These are phyloP conservation scores for Corylus heterophylla DNA, from an alignment of 306 rosid genomes.

Conservation along the genomic window DNA sequence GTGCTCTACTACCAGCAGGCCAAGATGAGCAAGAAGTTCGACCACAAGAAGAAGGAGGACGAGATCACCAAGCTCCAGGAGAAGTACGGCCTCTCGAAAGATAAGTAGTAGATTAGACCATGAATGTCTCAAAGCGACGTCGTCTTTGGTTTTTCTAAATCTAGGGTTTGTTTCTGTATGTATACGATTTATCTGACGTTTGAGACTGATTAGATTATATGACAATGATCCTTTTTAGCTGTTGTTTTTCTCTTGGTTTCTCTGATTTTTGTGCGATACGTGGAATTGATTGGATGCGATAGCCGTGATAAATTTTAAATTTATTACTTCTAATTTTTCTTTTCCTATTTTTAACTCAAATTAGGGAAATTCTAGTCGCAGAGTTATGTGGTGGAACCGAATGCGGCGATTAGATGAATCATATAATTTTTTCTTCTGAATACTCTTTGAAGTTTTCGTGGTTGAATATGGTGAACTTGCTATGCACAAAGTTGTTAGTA, in stretches of 20 bases:
- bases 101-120: conserved; percentile 41
- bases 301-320: neutral
- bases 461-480: neutral
- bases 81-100: conserved; percentile 92
- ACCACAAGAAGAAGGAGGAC: conserved; percentile 91
- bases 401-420: neutral
- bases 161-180: neutral
- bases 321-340: neutral
- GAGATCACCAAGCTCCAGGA: conserved; percentile 86
- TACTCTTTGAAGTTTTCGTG: neutral
- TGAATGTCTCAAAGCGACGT: no score
- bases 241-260: neutral
- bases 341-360: neutral
- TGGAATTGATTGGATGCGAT: neutral
- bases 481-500: neutral
- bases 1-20: conserved; percentile 94
- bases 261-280: neutral
- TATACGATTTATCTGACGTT: neutral
- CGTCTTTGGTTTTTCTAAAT: neutral
- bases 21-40: conserved; percentile 95
- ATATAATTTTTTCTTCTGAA: neutral
- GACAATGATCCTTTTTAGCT: neutral
- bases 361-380: neutral
- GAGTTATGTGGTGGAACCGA: neutral
- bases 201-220: neutral